Base-by-base conservation (phyloP, 257 asterid genomes). In the Haberlea rhodopensis region DNA sequence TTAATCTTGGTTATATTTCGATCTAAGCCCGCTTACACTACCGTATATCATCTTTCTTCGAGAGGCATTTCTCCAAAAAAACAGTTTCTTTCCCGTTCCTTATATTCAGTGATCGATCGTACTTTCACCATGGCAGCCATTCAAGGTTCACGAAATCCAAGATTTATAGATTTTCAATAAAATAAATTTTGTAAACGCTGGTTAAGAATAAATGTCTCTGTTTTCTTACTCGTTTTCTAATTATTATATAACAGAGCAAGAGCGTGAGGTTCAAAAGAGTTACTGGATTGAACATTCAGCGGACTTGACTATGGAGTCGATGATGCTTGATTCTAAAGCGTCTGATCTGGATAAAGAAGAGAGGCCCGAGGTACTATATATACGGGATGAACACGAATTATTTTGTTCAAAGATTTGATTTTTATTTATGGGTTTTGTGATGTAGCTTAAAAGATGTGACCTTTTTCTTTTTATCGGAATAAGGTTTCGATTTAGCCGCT, bases 241-340 rank as follows among this genome's bases (percentile, higher is more conserved):
- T n/a, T n/a, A n/a, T n/a, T n/a, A n/a, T n/a, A n/a, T n/a, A n/a
- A n/a, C 62, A 86, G 96, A 68, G 45, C 78, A 78, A 76, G 99
- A 94, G 71, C 97, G 99, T 51, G 86, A 87, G 80, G 58, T 90
- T 55, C 97, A 90, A 37, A 94, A 94, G 88, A 86, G 60, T 56
- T 94, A 90, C 79, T 94, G 99, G 99, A 57, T 79, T 10, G 97
- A 94, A 71, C 99, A 94, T 60, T 78, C 99, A 60, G 84, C 54
- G 5, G 80, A 86, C 57, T 89, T 88, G 6, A 84, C 89, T 6
- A 70, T 94, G 64, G 99, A 94, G 76, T 86, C 87, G 22, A 94
- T 88, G 99, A 94, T 94, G 99, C 97, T 90, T 66, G 99, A 90
- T 60, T 90, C 99, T 63, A 84, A 83, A 72, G 97, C 97, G 4